These are phyloP conservation scores for Cucumis cinereus DNA, from an alignment of 306 rosid genomes.

Conservation along the genomic window DNA sequence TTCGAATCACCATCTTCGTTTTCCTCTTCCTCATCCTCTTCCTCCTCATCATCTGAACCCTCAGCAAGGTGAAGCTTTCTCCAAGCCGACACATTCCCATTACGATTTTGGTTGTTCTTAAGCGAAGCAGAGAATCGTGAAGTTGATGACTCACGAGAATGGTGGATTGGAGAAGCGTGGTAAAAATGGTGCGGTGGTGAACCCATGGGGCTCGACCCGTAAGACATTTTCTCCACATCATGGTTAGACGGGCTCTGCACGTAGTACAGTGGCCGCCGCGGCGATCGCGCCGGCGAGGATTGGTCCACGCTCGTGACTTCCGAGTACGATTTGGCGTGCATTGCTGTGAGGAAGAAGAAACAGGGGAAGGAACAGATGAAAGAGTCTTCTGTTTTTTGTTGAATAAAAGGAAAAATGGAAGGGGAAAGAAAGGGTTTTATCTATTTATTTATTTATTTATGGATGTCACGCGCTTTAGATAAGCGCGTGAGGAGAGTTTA, in stretches of 20 bases:
- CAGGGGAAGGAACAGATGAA: neutral
- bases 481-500: neutral
- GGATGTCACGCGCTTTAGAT: neutral
- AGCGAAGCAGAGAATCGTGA: constrained; percentile 85
- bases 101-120: constrained; percentile 31
- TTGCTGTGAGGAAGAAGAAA: neutral
- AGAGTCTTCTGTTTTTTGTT: neutral
- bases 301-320: constrained; percentile 73
- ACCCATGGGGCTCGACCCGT: constrained; percentile 64
- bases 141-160: constrained; percentile 91
- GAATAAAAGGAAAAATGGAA: neutral
- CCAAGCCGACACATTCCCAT: constrained; percentile 36
- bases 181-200: constrained; percentile 64
- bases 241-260: constrained; percentile 91
- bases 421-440: neutral
- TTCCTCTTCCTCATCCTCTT: constrained; percentile 1
- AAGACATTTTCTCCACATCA: constrained; percentile 91
- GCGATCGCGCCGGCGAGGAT: constrained; percentile 57
- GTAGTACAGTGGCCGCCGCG: constrained; percentile 74
- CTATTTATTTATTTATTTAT: neutral
- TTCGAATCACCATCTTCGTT: constrained; percentile 5
- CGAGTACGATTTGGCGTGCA: constrained; percentile 81
- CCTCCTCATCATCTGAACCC: constrained; percentile 16
- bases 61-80: constrained; percentile 31
- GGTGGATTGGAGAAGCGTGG: constrained; percentile 82